A percentile compares a stretch with the other conserved stretches of the same genome.
Conservation (phyloP, 2,329 filamentous ascomycete genomes). For the Fusarium hostae region DNA sequence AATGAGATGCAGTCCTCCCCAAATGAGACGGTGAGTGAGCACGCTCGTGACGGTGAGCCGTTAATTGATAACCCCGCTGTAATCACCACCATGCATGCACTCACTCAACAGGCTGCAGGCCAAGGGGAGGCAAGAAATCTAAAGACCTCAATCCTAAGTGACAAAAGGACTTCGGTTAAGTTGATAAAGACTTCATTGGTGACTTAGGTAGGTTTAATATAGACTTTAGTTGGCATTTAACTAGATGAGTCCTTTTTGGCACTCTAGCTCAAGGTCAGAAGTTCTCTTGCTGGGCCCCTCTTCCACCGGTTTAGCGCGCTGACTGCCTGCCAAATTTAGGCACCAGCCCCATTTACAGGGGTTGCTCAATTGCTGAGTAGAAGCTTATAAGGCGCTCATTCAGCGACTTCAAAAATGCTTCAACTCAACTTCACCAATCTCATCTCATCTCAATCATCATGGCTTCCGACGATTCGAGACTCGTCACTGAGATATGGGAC, state of each 20-base stretch:
- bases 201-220: neutral
- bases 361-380: neutral
- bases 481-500: constrained; percentile 20
- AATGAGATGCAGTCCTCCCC: neutral
- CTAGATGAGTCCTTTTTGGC: neutral
- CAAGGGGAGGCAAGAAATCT: neutral
- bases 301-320: neutral
- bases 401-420: neutral
- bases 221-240: neutral
- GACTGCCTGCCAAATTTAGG: neutral
- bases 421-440: neutral
- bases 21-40: too few relatives aligned
- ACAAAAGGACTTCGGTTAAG: rapidly evolving
- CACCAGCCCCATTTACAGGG: neutral
- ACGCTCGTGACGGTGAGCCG: neutral
- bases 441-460: neutral
- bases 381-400: neutral
- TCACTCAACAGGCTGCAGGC: too few relatives aligned
- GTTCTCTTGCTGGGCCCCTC: neutral
- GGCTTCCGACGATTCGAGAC: neutral
- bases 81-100: neutral
- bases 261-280: neutral
- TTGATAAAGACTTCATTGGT: rapidly evolving
- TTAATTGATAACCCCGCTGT: neutral
- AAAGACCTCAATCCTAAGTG: rapidly evolving